These are phyloP conservation scores for Penicillium fimorum DNA, from an alignment of 495 filamentous ascomycete genomes.

Conservation along the genomic window DNA sequence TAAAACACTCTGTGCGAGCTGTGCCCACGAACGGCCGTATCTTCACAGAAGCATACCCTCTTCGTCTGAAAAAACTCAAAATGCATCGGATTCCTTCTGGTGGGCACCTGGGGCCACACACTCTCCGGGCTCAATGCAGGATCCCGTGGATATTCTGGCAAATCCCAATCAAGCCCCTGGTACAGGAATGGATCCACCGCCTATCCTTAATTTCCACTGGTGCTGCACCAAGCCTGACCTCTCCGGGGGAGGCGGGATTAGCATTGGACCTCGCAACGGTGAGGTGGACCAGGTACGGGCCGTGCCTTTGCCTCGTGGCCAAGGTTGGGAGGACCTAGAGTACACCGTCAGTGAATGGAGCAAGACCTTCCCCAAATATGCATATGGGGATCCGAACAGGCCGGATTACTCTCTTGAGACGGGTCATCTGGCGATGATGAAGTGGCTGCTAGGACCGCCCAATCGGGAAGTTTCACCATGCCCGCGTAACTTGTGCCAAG, in stretches of 20 bases:
- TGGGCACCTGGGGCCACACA: conserved; percentile 55
- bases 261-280: conserved; percentile 51
- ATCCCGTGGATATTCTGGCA: conserved; percentile 32
- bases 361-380: conserved; percentile 45
- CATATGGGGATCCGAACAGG: conserved; percentile 43
- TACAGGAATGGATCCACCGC: conserved; percentile 32
- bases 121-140: conserved; percentile 59
- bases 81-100: conserved; percentile 43
- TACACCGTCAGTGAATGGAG: conserved; percentile 46
- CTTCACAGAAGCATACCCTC: conserved; percentile 31
- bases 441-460: conserved; percentile 47
- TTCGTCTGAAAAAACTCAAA: conserved; percentile 8
- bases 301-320: conserved; percentile 53
- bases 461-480: conserved; percentile 49
- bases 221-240: conserved; percentile 63
- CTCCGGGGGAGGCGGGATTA: conserved; percentile 61
- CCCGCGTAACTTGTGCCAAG: conserved; percentile 59
- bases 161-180: conserved; percentile 33
- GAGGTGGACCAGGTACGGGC: conserved; percentile 57
- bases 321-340: conserved; percentile 57
- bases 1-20: conserved; percentile 60
- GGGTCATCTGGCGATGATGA: conserved; percentile 52
- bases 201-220: conserved; percentile 56
- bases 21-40: conserved; percentile 57
- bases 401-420: conserved; percentile 44